Base-by-base conservation (phyloP, 768 basidiomycete genomes). In the Chiua virens region DNA sequence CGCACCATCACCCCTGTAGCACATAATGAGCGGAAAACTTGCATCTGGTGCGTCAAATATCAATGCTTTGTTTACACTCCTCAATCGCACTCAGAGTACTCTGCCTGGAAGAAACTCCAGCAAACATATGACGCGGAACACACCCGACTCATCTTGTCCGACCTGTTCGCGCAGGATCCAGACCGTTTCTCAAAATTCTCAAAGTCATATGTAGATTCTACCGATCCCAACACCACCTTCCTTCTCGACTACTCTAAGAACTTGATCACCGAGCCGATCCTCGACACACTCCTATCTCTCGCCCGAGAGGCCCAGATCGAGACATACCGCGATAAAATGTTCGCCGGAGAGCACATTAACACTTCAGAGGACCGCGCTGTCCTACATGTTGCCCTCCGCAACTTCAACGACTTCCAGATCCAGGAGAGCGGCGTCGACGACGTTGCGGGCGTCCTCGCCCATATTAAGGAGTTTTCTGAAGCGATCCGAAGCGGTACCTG, bases 161-260 rank as follows among this genome's bases (percentile, higher is more conserved):
- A 97, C 52, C 89, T 99, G 63, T 99, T 99, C 68, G 85, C 85
- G 18, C 77, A 87, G 63, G 94, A 98, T 73, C 85, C 94, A 15
- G 53, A 80, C 49, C 87, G 97, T 52, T 99, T 98, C 77, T 64
- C 80, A 42, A 91, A 86, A 65, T 94, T 93, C 74, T 91, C 87
- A 40, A 79, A 77, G 47, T 79, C 85, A 55, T 95, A 94, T 72
- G 76, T 77, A 36, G 83, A 89, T 22, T 64, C 79, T 8, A 76
- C 75, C 38, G 85, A 86, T 43, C 79, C 85, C 8, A 76, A 79
- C 54, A 85, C 86, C 46, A 87, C 88, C 45, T 80, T 99, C 76
- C 81, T 99, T 53, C 79, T 97, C 66, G 96, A 99, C 73, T 95
- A 90, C 76, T 97, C 93, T 66, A 98, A 99, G 75, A 96, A 98